Evolutionary conservation across 2,329 filamentous ascomycete genomes (phyloP), one percentile per base, ranked within the genome.

Genomic region (Triangularia verruculosa): DNA sequence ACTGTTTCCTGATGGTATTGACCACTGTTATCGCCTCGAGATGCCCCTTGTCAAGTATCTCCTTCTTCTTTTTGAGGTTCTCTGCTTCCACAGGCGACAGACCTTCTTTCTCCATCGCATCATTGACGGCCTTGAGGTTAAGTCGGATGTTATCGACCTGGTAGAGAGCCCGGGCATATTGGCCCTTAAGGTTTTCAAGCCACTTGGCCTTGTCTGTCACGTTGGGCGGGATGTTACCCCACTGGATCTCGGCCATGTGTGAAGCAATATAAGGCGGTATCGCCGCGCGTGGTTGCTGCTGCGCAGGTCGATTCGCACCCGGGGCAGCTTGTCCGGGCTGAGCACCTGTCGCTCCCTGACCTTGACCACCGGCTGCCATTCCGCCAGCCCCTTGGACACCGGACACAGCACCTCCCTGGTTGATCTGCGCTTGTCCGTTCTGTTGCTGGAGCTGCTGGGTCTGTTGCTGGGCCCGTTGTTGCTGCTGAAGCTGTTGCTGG

Each of bases 241-340:
- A 85, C 2, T 76, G 77, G 68, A 85, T 80, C 61, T 78, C 77
- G 15, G 75, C 79, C 20, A 85, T 74, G 64, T 83, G 82, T 4
- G 78, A 73, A 62, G 81, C 67, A 34, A 86, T 78, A 24, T 78
- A 74, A 0, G 80, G 76, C 0, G 80, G 78, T 3, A 82, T 57
- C 20, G 65, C 65, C 52, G n/a, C n/a, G n/a, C 69, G 70, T 3
- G 28, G 61, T 30, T 70, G 70, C 34, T 61, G 62, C 20, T 69
- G 69, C 4, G 30, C 51, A 30, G 47, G 22, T 61, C 39, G 39
- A 47, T 47, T 47, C 3, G 39, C 39, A 20, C 39, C 39, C n/a
- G n/a, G n/a, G 13, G 58, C 43, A 15, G 17, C 51, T 24, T 20
- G 63, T 69, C 61, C 68, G 72, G 25, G 60, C 68, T 65, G 65